Evolutionary conservation across 108 stramenopile species (phyloP), one percentile per base, ranked within the genome.

Genomic region (Epipyxis sp.): DNA sequence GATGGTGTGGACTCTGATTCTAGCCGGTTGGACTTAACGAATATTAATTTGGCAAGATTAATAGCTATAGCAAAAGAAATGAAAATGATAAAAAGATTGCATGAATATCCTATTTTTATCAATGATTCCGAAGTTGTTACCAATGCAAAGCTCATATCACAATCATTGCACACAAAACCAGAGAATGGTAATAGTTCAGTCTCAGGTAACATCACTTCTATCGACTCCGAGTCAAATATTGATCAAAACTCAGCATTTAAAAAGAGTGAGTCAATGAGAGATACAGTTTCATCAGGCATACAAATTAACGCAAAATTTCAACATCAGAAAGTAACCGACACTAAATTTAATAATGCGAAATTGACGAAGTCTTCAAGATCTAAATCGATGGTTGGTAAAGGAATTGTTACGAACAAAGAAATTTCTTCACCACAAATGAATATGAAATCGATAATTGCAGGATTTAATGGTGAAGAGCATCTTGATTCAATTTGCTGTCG

Each of bases 21-120:
- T 29, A 25, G 34, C 27, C 20, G 34, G 6, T 65, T 65, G 34
- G n/a, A n/a, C n/a, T 37, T 65, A 10, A 65, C 20, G 25, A 37
- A 6, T 29, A 32, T 65, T 65, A 32, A 65, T 25, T 35, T 65
- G 6, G 35, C 6, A 35, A 16, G 61, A 37, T 65, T 65, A 65
- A 10, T 65, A 37, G 61, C 61, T 32, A 32, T 65, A 6, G 3
- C 25, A 37, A 16, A 65, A 65, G 13, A 35, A 3, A 35, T 6
- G 61, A 32, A 37, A 10, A 65, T 65, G 6, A 29, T 65, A 16
- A 35, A 16, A 29, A 29, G 61, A 65, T 16, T 65, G 34, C 61
- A 65, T 37, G 61, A 65, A 37, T 65, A 65, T 65, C 61, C 61
- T 10, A 25, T 65, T 25, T 65, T 32, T 65, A 16, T 65, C 61